A percentile compares a stretch with the other conserved stretches of the same genome.
Evolutionary conservation across 345 rosid genomes (phyloP).

Genomic region (Citrus glauca): DNA sequence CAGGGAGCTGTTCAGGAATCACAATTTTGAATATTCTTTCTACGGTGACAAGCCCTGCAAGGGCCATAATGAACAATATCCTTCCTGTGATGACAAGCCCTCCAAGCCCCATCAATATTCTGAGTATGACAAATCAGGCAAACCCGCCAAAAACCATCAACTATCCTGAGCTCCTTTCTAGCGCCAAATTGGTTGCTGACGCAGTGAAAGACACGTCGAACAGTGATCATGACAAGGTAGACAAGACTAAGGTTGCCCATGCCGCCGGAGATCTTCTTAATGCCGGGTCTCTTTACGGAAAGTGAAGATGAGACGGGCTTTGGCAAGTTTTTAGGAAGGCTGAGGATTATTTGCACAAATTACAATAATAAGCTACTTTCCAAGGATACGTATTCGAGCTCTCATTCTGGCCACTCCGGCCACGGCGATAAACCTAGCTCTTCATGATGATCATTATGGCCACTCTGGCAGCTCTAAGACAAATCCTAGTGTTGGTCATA

Average conservation of each 20-base stretch:
- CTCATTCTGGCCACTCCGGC: background rate
- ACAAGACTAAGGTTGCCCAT: constrained; percentile 49
- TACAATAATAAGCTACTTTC: background rate
- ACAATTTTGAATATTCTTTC: background rate
- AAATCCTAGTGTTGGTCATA: background rate
- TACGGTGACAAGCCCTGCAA: background rate
- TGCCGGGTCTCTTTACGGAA: constrained; percentile 61
- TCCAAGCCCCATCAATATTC: background rate
- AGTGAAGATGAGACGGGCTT: constrained; percentile 43
- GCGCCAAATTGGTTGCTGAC: constrained; percentile 63
- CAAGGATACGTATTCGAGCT: background rate
- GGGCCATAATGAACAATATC: background rate
- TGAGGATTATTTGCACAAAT: background rate
- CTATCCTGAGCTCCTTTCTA: constrained; percentile 52
- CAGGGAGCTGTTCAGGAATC: background rate
- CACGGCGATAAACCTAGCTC: background rate
- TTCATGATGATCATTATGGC: background rate
- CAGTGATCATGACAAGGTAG: constrained; percentile 37
- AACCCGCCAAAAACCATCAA: constrained; percentile 13
- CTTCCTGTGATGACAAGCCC: background rate
- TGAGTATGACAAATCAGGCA: background rate
- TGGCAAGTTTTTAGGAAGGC: background rate
- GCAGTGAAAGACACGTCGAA: constrained; percentile 48
- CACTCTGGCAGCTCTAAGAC: background rate
- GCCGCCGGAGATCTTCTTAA: constrained; percentile 56